Base-by-base conservation (phyloP, 2,329 filamentous ascomycete species). In the Hirsutella thompsonii region DNA sequence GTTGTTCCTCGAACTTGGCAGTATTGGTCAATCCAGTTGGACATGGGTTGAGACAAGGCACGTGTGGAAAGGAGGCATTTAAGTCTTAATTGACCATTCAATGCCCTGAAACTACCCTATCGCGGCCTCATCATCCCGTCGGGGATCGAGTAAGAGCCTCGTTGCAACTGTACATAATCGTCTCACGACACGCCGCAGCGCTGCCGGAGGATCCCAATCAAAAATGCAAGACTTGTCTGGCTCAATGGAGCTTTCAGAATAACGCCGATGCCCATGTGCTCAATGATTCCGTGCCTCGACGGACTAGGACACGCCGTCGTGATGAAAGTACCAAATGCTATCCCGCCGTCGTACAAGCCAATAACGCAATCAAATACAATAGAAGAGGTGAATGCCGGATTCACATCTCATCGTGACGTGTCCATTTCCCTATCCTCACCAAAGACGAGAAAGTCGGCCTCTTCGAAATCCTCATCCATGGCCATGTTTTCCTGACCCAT, bases 381-480 rank as follows among this genome's bases (percentile, higher is more conserved):
- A 14, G 18, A 16, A 3, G 3, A 34, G 32, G 6, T 8, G 28
- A 18, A 13, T n/a, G n/a, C 13, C 13, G 29, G 18, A 10, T 18
- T 18, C 8, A 2, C 9, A 16, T 20, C 36, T 37, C 40, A 37
- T 29, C 41, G 47, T 9, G 44, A 44, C n/a, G 51, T 47, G 5
- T 61, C 55, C 63, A 72, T 66, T 11, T 69, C 64, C 37, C 65
- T 56, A 20, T 64, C 63, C 32, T 57, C 58, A 11, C 48, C 50
- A 26, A 53, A 64, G 42, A 76, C 74, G 40, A 81, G 55, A 44
- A 87, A 87, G 1, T 73, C 68, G 0, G 81, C 81, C 44, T 87
- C 82, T 43, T 72, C 78, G 55, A 86, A 86, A 54, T 86, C 80
- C 16, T 60, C 58, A 34, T 62, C 62, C 0, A 61, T 49, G 4